These are phyloP conservation scores for Gossypium sturtianum DNA, from an alignment of 345 rosid genomes.

Conservation along the genomic window DNA sequence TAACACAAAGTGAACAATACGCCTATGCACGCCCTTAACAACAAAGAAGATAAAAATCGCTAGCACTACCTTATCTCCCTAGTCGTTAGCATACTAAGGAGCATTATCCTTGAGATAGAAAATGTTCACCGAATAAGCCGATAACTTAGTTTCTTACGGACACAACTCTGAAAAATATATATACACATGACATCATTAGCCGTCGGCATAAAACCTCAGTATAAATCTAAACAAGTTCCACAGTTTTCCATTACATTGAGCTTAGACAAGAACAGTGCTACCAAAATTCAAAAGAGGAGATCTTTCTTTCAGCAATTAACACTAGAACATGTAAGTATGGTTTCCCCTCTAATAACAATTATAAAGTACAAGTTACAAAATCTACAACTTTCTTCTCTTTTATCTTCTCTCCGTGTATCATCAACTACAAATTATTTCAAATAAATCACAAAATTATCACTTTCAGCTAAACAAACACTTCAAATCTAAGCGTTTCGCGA, in stretches of 20 bases:
- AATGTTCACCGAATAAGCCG: neutral
- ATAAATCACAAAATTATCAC: neutral
- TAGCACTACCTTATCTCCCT: neutral
- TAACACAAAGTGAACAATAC: neutral
- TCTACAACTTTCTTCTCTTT: neutral
- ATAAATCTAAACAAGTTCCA: neutral
- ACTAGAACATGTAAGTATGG: neutral
- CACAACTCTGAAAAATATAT: neutral
- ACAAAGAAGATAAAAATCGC: neutral
- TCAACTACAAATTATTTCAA: conserved; percentile 3
- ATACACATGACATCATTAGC: neutral
- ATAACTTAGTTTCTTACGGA: neutral
- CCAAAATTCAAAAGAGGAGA: neutral
- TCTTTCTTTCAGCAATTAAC: neutral
- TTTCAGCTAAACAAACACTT: conserved; percentile 2
- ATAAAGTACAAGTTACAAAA: neutral
- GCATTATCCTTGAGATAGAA: too few relatives aligned
- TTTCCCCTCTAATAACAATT: neutral
- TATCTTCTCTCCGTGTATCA: neutral
- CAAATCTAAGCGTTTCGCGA: conserved; percentile 13
- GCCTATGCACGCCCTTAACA: neutral
- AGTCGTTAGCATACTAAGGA: neutral
- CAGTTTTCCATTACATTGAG: neutral
- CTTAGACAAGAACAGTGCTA: neutral
- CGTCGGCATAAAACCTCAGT: neutral